Evolutionary conservation across 257 asterid species (phyloP), one percentile per base, ranked within the genome.

Genomic region (Solanum boliviense): DNA sequence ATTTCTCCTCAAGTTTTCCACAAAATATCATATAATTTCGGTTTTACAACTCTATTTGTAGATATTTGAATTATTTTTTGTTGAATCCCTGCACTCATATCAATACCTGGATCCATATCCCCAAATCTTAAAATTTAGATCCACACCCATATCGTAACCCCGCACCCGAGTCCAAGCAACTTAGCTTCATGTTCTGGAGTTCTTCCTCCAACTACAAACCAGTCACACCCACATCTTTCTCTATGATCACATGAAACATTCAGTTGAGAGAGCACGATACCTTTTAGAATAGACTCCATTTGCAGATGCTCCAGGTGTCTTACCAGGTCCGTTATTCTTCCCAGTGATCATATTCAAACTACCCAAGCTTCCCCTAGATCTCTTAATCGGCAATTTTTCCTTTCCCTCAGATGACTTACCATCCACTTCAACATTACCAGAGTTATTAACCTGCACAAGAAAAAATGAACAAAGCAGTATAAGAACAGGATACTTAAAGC

Each of bases 351-450:
- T 94, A 88, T 96, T 94, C 92, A 96, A 92, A 91, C 96, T 95
- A 67, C 98, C 98, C 91, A 94, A 89, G 90, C 98, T 94, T 88
- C 96, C 98, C 90, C 90, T 97, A 87, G 99, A 97, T 91, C 98
- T 93, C 94, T 96, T 97, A 89, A 97, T 91, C 44, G 99, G 98
- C 81, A 97, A 89, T 88, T 97, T 97, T 89, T 93, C 98, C 91
- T 97, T 95, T 85, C 91, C 95, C 83, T 95, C 98, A 86, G 98
- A 83, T 71, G 94, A 88, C 94, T 94, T 97, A 83, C 94, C 98
- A 89, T 95, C 95, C 88, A 89, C 94, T 91, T 95, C 99, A 67
- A 89, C 73, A 87, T 92, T 94, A 88, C 94, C 91, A 13, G 95
- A 90, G 86, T 93, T 90, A 86, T 89, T 95, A 75, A 91, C 94